Evolutionary conservation across 495 filamentous ascomycete species (phyloP).

Genomic region (Lindgomyces ingoldianus): DNA sequence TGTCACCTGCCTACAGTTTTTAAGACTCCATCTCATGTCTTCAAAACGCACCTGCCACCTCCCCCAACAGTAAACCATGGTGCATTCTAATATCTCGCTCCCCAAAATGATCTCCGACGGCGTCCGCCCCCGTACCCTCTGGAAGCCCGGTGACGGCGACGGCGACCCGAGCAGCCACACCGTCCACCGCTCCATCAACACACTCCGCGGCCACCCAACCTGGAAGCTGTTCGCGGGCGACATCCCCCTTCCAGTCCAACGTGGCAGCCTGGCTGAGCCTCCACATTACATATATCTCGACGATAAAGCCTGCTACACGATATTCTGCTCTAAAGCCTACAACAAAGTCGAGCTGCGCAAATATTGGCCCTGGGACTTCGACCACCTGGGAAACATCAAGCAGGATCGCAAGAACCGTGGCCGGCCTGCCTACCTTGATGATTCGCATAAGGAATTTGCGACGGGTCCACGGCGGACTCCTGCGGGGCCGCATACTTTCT

Average conservation of each 20-base stretch:
- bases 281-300: slow-evolving; percentile 42
- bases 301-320: slow-evolving; percentile 35
- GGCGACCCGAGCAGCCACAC: slow-evolving; percentile 20
- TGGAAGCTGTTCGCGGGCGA: slow-evolving; percentile 31
- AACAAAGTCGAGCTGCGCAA: slow-evolving; percentile 5
- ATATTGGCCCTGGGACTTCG: slow-evolving; percentile 41
- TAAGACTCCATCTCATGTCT: too few relatives aligned
- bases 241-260: slow-evolving; percentile 7
- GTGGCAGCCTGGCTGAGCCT: slow-evolving; percentile 34
- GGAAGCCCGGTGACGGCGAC: slow-evolving; percentile 27
- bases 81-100: not conserved
- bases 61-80: not conserved
- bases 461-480: not conserved
- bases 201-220: slow-evolving; percentile 27
- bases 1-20: too few relatives aligned
- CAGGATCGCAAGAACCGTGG: slow-evolving; percentile 37
- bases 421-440: slow-evolving; percentile 24
- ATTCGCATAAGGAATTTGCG: not conserved
- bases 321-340: slow-evolving; percentile 32
- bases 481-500: slow-evolving; percentile 4
- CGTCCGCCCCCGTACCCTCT: slow-evolving; percentile 25
- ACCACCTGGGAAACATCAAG: slow-evolving; percentile 31
- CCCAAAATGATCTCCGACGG: slow-evolving; percentile 31
- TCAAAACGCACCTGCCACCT: too few relatives aligned
- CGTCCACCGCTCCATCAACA: slow-evolving; percentile 12